Evolutionary conservation across 2,329 filamentous ascomycete genomes (phyloP), one percentile per base, ranked within the genome.

Genomic region (Aspergillus sp.): DNA sequence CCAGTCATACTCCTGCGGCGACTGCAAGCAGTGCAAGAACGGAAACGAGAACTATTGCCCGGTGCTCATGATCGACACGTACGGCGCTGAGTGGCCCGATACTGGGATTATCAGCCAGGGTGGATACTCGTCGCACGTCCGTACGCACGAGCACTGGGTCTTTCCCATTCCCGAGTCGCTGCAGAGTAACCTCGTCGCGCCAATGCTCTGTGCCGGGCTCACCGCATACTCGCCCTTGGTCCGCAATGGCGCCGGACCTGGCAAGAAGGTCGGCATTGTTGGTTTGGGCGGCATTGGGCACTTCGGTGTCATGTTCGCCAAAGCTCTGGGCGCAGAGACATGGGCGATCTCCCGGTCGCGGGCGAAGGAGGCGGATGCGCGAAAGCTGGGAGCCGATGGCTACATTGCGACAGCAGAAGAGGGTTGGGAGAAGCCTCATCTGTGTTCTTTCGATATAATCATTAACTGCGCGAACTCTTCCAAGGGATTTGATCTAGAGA

Each of bases 191-290:
- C 75, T 87, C 53, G 89, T 86, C 1, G 91, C 89, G 1, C 89
- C 89, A 9, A 91, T 93, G 89, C 82, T 95, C 64, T 96, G 91
- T 74, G 91, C 90, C 36, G 91, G 91, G 62, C 81, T 96, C 62
- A 96, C 91, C 3, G 85, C 86, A 59, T 96, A 87, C 78, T 88
- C 84, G 60, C 91, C 91, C 2, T 81, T 96, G 15, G 86, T 89
- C 61, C 83, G 90, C 49, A 86, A 92, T 68, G 89, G 89, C 22
- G 83, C 83, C 60, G 89, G 89, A 0, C 88, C 89, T 1, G 90
- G 90, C 12, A 74, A 75, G 61, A 71, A 70, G 39, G 73, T 76
- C 4, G 72, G 71, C n/a, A 67, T 75, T 18, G 71, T 78, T 18
- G 76, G 76, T 11, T 62, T 80, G 20, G 88, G 88, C 17, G 88